phyloP scores from a whole-genome alignment of 2,329 filamentous ascomycete species.

The Aspergillus latus region DNA sequence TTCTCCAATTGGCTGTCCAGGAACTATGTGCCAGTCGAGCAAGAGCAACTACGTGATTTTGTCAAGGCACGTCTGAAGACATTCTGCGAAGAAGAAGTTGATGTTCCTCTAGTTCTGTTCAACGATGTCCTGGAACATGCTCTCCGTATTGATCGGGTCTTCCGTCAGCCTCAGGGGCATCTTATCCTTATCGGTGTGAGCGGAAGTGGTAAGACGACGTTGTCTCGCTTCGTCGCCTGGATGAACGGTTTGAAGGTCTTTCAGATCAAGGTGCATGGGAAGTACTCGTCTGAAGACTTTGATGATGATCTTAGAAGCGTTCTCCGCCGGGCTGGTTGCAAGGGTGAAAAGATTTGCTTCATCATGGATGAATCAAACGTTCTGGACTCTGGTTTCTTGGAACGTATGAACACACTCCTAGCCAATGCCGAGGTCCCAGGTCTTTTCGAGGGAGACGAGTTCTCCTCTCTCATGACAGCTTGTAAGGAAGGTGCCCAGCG shows the following conservation, averaged over 20 bases:
- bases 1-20: constrained; percentile 99
- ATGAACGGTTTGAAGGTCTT: constrained; percentile 99
- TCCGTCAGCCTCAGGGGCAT: constrained; percentile 96
- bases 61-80: constrained; percentile 96
- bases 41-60: constrained; percentile 92
- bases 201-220: constrained; percentile 95
- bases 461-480: constrained; percentile 96
- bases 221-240: constrained; percentile 98
- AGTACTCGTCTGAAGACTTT: constrained; percentile 97
- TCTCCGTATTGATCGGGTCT: constrained; percentile 95
- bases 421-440: constrained; percentile 99
- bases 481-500: constrained; percentile 98
- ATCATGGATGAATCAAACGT: constrained; percentile 99
- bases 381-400: constrained; percentile 95
- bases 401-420: constrained; percentile 98
- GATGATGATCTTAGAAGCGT: constrained; percentile 96
- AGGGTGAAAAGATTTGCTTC: constrained; percentile 99
- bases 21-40: constrained; percentile 95
- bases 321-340: constrained; percentile 88
- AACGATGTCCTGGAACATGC: constrained; percentile 99
- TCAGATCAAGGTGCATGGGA: constrained; percentile 99
- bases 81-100: constrained; percentile 99
- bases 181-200: constrained; percentile 98
- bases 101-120: constrained; percentile 97
- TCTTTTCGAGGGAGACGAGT: constrained; percentile 98